Evolutionary conservation across 352 stramenopile species (phyloP).

Genomic region (Plasmopara viticola): DNA sequence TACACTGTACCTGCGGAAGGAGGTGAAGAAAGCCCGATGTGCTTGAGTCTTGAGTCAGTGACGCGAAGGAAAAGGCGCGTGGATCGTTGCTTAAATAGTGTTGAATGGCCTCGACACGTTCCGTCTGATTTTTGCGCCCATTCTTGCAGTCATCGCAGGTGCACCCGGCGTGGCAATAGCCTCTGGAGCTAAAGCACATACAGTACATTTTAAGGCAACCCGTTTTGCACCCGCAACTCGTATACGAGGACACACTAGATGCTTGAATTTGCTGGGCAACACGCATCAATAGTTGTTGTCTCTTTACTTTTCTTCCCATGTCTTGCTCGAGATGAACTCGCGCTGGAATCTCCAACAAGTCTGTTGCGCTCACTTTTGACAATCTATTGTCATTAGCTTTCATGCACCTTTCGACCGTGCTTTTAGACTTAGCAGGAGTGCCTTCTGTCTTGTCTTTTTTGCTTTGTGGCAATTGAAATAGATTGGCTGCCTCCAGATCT

Average conservation of each 20-base stretch:
- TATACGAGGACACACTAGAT: conserved; percentile 62
- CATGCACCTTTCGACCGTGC: not conserved
- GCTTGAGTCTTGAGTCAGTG: conserved; percentile 22
- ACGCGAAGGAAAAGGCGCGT: conserved; percentile 64
- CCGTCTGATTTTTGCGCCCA: conserved; percentile 37
- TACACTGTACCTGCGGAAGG: conserved; percentile 41
- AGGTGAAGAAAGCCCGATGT: conserved; percentile 57
- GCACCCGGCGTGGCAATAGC: conserved; percentile 71
- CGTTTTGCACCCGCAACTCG: conserved; percentile 79
- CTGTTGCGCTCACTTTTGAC: conserved; percentile 4
- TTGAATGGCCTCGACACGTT: conserved; percentile 71
- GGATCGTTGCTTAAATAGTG: conserved; percentile 71
- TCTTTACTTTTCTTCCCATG: conserved; percentile 35
- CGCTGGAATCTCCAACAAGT: conserved; percentile 13
- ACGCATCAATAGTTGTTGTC: conserved; percentile 38
- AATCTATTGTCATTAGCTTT: conserved; percentile 4
- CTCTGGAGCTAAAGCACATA: conserved; percentile 74
- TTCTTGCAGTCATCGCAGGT: conserved; percentile 75
- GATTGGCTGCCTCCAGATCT: conserved; percentile 35
- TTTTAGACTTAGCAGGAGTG: conserved; percentile 8
- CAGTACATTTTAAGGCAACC: conserved; percentile 86
- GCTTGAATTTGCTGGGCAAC: conserved; percentile 70
- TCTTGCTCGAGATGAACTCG: conserved; percentile 21
- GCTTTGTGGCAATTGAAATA: conserved; percentile 23
- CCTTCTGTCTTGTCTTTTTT: conserved; percentile 22